These are phyloP conservation scores for Aspergillus amoenus DNA, from an alignment of 2,329 filamentous ascomycete genomes.

Conservation along the genomic window DNA sequence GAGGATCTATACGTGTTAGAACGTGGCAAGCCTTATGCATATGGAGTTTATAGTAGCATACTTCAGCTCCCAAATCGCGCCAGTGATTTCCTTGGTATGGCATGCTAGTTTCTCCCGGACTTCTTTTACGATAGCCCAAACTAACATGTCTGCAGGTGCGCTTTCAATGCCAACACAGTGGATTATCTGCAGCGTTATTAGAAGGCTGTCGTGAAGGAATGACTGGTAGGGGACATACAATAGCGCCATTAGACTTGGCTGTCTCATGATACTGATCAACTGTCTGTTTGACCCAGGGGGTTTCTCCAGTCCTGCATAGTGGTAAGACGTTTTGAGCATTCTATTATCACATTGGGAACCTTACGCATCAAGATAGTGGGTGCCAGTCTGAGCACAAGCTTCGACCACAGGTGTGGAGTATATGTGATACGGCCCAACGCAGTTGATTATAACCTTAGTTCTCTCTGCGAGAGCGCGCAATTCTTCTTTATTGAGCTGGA, in stretches of 20 bases:
- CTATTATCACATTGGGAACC: slow-evolving; percentile 14
- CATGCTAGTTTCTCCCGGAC: slow-evolving; percentile 53
- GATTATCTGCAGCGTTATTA: slow-evolving; percentile 47
- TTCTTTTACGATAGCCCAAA: slow-evolving; percentile 54
- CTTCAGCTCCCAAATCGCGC: slow-evolving; percentile 56
- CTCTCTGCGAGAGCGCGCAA: slow-evolving; percentile 54
- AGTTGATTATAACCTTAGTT: slow-evolving; percentile 60
- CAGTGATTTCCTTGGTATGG: slow-evolving; percentile 52
- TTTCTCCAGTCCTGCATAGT: slow-evolving; percentile 56
- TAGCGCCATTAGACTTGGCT: slow-evolving; percentile 60
- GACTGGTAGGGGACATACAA: slow-evolving; percentile 44
- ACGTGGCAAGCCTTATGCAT: background rate
- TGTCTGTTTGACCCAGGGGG: slow-evolving; percentile 64
- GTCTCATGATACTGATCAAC: slow-evolving; percentile 60
- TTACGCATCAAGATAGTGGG: slow-evolving; percentile 65
- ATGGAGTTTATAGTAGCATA: slow-evolving; percentile 24
- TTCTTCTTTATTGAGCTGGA: slow-evolving; percentile 51
- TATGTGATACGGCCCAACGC: slow-evolving; percentile 62
- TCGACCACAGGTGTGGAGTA: slow-evolving; percentile 65
- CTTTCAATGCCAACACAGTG: slow-evolving; percentile 62
- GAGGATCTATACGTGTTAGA: slow-evolving; percentile 30
- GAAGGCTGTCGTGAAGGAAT: background rate
- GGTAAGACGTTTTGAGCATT: background rate
- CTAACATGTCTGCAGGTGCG: slow-evolving; percentile 57
- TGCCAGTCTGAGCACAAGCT: slow-evolving; percentile 63